phyloP scores from a whole-genome alignment of 2,329 filamentous ascomycete species.

The Ophiocordyceps australis region DNA sequence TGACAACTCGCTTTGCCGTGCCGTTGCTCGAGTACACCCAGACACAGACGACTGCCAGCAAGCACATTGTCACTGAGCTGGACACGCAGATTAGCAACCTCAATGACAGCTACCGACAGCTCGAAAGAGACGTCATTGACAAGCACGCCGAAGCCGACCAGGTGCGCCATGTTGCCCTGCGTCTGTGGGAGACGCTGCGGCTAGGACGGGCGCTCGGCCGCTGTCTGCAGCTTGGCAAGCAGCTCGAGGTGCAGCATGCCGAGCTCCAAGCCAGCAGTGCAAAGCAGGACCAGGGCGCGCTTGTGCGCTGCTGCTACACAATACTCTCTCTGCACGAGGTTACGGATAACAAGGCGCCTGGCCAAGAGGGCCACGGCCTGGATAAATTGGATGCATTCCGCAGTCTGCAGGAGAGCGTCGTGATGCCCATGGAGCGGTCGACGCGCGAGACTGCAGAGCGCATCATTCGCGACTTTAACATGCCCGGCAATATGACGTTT shows the following conservation, averaged over 20 bases:
- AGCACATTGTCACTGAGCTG: constrained; percentile 54
- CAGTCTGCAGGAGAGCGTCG: constrained; percentile 49
- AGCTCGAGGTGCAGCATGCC: constrained; percentile 70
- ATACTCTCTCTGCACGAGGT: constrained; percentile 60
- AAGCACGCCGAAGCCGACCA: constrained; percentile 77
- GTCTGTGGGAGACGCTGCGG: constrained; percentile 64
- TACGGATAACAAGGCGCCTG: constrained; percentile 45
- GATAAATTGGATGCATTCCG: constrained; percentile 54
- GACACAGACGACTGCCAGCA: constrained; percentile 53
- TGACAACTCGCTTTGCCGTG: constrained; percentile 71
- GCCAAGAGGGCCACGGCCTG: constrained; percentile 63
- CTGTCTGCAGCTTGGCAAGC: constrained; percentile 64
- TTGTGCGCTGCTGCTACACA: constrained; percentile 70
- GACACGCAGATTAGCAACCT: constrained; percentile 65
- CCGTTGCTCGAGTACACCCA: constrained; percentile 66
- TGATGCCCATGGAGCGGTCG: constrained; percentile 54
- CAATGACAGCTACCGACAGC: constrained; percentile 67
- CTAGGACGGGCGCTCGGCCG: constrained; percentile 61
- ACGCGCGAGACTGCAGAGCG: constrained; percentile 61
- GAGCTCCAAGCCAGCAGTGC: constrained; percentile 32
- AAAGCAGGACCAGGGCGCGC: constrained; percentile 56
- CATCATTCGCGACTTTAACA: constrained; percentile 66
- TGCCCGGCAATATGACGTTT: constrained; percentile 39
- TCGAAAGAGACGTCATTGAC: constrained; percentile 72
- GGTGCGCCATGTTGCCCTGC: constrained; percentile 57